Base-by-base conservation (phyloP, 1,284 basidiomycete species). In the Boletus calvinii region DNA sequence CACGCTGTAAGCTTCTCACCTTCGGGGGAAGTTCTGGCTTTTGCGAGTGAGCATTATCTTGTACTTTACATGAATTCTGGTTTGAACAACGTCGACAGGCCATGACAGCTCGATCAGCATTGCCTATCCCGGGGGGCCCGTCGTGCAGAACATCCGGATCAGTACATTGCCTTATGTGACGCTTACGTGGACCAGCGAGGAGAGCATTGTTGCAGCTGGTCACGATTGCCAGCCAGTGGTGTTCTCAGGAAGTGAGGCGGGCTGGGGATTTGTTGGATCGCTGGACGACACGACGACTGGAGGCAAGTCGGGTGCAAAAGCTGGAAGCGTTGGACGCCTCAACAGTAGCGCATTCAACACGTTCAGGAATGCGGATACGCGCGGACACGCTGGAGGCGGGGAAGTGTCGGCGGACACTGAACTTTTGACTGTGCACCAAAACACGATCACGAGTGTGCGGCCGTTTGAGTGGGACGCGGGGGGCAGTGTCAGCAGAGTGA, bases 171-270 rank as follows among this genome's bases (percentile, higher is more conserved):
- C 94, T 0, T 81, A 87, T 62, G 78, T 94, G 50, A 86, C 91
- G 20, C 80, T 98, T 32, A 77, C 86, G 11, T 99, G 94, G 84
- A 88, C 86, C 1, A 79, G 84, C 26, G 94, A 98, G 70, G 79
- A 85, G 52, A 74, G 81, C 9, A 72, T 98, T 59, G 80, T 99
- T 32, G 94, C 93, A 0, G 97, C 94, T 0, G 97, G 97, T 0
- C 96, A 99, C 72, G 97, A 99, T 69, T 99, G 97, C 73, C 94
- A 97, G 70, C 97, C 97, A 1, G 76, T 95, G 31, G 81, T 96
- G 24, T 94, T 92, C 73, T 77, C 81, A 2, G 93, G 92, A 10
- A 78, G 77, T 41, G 75, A 78, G 48, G 72, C 68, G 35, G 90
- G 90, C 2, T 97, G 94, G 94, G 74, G 80, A 47, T 74, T 83